These are phyloP conservation scores for Cercospora zeae-maydis DNA, from an alignment of 2,329 filamentous ascomycete species.

Conservation along the genomic window DNA sequence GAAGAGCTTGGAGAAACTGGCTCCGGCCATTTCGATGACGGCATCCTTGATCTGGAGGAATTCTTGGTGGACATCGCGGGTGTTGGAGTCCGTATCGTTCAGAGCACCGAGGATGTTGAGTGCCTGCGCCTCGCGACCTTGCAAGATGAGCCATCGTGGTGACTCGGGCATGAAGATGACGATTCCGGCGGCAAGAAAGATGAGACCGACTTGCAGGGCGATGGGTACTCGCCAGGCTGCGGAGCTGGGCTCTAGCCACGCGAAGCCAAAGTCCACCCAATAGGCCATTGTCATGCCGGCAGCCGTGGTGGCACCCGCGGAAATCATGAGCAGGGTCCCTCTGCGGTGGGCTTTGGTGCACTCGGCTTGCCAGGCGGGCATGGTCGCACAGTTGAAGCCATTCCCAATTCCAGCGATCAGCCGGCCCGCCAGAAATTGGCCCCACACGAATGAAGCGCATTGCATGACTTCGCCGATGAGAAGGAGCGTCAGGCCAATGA, in stretches of 20 bases:
- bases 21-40: conserved; percentile 44
- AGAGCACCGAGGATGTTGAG: conserved; percentile 47
- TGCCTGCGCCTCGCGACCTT: conserved; percentile 53
- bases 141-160: conserved; percentile 51
- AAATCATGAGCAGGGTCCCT: conserved; percentile 49
- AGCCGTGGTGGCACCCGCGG: conserved; percentile 46
- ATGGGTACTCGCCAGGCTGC: conserved; percentile 35
- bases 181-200: conserved; percentile 26
- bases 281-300: conserved; percentile 45
- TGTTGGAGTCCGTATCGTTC: conserved; percentile 46
- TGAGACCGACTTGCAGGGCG: conserved; percentile 33
- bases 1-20: conserved; percentile 33
- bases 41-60: conserved; percentile 54
- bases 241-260: conserved; percentile 31
- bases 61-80: conserved; percentile 46
- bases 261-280: conserved; percentile 37
- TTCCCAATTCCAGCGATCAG: conserved; percentile 50
- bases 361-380: conserved; percentile 48
- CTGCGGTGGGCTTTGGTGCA: conserved; percentile 46
- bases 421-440: conserved; percentile 47
- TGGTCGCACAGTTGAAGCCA: conserved; percentile 43
- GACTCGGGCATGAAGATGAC: conserved; percentile 33
- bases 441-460: conserved; percentile 47
- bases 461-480: conserved; percentile 59
- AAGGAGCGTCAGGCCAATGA: conserved; percentile 57